A percentile compares a stretch with the other conserved stretches of the same genome.
phyloP scores from a whole-genome alignment of 2,329 filamentous ascomycete species.

The Metarhizium guizhouense region DNA sequence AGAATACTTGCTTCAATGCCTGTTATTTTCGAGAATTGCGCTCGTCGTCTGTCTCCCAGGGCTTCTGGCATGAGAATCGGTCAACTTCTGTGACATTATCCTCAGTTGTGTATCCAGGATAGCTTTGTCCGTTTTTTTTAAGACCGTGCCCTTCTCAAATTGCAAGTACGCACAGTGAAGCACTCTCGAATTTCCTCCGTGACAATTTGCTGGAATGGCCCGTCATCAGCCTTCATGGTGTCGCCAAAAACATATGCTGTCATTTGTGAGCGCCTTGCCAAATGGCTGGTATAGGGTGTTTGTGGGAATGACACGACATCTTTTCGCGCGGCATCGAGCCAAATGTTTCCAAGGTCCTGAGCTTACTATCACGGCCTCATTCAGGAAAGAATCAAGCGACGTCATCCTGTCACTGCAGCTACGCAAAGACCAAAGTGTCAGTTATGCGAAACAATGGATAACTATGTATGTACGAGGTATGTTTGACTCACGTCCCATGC shows the following conservation, averaged over 20 bases:
- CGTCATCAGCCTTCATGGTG: constrained; percentile 25
- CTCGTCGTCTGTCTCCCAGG: constrained; percentile 39
- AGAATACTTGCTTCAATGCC: constrained; percentile 39
- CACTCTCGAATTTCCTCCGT: constrained; percentile 53
- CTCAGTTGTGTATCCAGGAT: constrained; percentile 44
- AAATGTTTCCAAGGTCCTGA: constrained; percentile 39
- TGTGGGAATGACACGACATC: constrained; percentile 43
- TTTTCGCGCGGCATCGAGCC: constrained; percentile 32
- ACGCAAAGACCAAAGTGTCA: constrained; percentile 27
- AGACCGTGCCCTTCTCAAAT: constrained; percentile 44
- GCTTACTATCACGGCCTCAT: constrained; percentile 46
- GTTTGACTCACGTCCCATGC: constrained; percentile 40
- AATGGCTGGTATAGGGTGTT: constrained; percentile 45
- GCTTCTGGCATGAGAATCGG: constrained; percentile 21
- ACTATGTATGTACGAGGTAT: too few species aligned
- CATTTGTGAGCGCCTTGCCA: constrained; percentile 50
- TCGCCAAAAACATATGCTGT: constrained; percentile 39
- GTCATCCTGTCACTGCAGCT: constrained; percentile 27
- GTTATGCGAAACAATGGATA: not conserved
- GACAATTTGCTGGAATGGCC: constrained; percentile 39
- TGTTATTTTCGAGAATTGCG: constrained; percentile 33
- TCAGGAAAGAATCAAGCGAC: constrained; percentile 41
- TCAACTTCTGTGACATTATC: constrained; percentile 46
- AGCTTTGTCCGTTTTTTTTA: constrained; percentile 23
- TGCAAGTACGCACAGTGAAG: constrained; percentile 53